Percentiles rank a stretch among this genome's conserved stretches.
These are phyloP conservation scores for Podaxis carcinomalis DNA, from an alignment of 768 basidiomycete genomes.

Conservation along the genomic window DNA sequence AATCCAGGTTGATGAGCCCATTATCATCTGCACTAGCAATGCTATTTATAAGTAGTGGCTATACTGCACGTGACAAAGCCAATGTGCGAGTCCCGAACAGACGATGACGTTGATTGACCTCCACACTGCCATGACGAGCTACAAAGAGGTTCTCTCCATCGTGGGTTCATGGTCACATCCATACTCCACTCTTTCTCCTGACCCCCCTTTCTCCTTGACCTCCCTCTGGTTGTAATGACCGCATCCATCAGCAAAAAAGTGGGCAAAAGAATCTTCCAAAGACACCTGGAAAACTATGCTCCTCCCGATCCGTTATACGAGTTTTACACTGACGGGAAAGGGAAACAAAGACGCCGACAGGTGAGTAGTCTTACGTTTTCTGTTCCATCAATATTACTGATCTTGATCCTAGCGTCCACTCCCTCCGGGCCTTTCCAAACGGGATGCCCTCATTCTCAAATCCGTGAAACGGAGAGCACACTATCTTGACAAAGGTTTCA, in stretches of 20 bases:
- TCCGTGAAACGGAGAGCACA: conserved; percentile 76
- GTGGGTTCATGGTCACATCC: background rate
- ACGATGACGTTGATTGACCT: conserved; percentile 1
- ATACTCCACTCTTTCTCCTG: background rate
- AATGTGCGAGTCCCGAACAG: background rate
- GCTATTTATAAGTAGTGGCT: background rate
- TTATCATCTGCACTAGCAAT: no score
- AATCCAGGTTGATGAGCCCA: no score
- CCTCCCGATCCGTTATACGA: conserved; percentile 79
- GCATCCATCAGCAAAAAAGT: conserved; percentile 33
- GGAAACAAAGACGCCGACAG: conserved; percentile 54
- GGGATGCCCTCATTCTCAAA: conserved; percentile 72
- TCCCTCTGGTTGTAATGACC: conserved; percentile 19
- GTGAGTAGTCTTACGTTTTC: conserved; percentile 29
- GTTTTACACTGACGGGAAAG: conserved; percentile 47
- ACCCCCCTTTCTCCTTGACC: background rate
- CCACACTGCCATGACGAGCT: background rate
- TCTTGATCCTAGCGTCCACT: conserved; percentile 46
- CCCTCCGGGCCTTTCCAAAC: conserved; percentile 71
- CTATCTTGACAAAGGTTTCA: conserved; percentile 85
- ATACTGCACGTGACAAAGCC: background rate
- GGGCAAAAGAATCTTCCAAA: conserved; percentile 57
- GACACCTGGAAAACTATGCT: conserved; percentile 60
- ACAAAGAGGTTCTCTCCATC: background rate
- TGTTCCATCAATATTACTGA: background rate